Base-by-base conservation (phyloP, 768 basidiomycete genomes). In the Macrolepiota albuminosa region DNA sequence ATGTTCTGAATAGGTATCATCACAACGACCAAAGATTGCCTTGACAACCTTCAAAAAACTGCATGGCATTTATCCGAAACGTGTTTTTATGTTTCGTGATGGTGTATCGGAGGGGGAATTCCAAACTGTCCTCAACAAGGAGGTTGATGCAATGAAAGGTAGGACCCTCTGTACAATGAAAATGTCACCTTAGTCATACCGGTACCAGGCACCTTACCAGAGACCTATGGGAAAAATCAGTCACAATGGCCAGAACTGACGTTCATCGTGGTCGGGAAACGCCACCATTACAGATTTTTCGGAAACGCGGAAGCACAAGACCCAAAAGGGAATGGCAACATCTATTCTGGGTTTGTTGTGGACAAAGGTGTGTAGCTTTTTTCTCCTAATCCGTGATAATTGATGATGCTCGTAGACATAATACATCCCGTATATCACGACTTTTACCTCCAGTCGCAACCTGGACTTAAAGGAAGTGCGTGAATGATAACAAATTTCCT, bases 381-480 rank as follows among this genome's bases (percentile, higher is more conserved):
- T 39, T 34, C 9, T 58, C 16, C 6, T 43, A 13, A 51, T 42
- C n/a, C 13, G 33, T 29, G 24, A 24, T 45, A 33, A 40, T 31
- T 21, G 21, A 21, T 33, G 13, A 75, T 75, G 34, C 57, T 76
- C 9, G 40, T 75, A 60, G 81, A 84, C 9, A 79, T 86, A 34
- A 74, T 76, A 1, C 81, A 84, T 64, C 84, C 84, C 0, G 72
- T 79, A 0, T 84, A 84, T 63, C 76, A 76, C 29, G 86, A 87
- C 61, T 87, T 83, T 68, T 88, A 87, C 65, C 74, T 87, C 3
- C 83, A 84, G 57, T 83, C 81, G 0, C 84, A 85, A 39, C 73
- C 74, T 0, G 84, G 83, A 6, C 61, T 85, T 0, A 72, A 80
- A 46, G 84, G 79, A 58, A 82, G 79, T 81, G 61, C 64, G 78